Evolutionary conservation across 75 land plant genomes (phyloP), one percentile per base, ranked within the genome.

Genomic region (Larix kaempferi): DNA sequence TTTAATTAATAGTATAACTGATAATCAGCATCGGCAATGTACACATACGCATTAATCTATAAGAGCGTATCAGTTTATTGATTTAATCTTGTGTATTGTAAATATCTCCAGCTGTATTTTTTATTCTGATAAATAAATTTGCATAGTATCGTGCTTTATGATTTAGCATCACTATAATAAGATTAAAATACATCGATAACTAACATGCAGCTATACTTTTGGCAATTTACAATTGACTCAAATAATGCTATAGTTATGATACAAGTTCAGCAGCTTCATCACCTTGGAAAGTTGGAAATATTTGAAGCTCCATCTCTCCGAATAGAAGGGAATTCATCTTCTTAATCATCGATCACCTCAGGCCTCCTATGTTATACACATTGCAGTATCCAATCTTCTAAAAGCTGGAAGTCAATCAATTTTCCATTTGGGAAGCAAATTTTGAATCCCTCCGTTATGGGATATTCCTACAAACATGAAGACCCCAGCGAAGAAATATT

Each of bases 191-290:
- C 27, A 69, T 15, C 8, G 44, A 69, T 39, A 33, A 41, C 21
- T 0, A 69, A 41, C 37, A 16, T 19, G 69, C 69, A 65, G 39
- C 72, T 69, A 37, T 69, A n/a, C 52, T 39, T 22, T 21, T 41
- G 11, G 49, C 21, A 39, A 39, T 69, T 69, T 69, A 69, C 52
- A 69, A 69, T 49, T 41, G 52, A 6, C 21, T 37, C 44, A 69
- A 69, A n/a, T 19, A 17, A 35, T 37, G 49, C 10, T 35, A 69
- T 49, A 49, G 52, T 8, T 49, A 69, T 41, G 52, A 41, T 21
- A 39, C 21, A 19, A 37, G 72, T 69, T 39, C 39, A n/a, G 72
- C 23, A 69, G 35, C 69, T 65, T 69, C 72, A 69, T 69, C 25
- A 16, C 17, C 72, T 41, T 39, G 52, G 72, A 41, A 61, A 21